phyloP scores from a whole-genome alignment of 345 rosid genomes.

The Gossypium herbaceum region DNA sequence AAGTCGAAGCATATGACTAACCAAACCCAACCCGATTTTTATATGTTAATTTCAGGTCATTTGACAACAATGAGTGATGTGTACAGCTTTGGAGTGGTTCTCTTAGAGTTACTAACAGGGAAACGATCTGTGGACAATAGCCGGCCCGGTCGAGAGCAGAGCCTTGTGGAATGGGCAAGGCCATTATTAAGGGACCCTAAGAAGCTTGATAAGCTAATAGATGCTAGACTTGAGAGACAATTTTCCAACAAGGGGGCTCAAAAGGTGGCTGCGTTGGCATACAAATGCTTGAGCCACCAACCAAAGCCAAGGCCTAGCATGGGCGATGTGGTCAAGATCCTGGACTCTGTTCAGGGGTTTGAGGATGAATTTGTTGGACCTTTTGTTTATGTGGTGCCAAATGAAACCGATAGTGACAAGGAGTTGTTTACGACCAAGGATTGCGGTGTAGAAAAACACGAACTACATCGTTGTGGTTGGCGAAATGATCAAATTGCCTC shows the following conservation, averaged over 20 bases:
- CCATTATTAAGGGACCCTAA: slow-evolving; percentile 50
- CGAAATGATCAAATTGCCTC: slow-evolving; percentile 28
- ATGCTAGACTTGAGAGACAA: slow-evolving; percentile 60
- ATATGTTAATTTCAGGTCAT: slow-evolving; percentile 49
- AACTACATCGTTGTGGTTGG: slow-evolving; percentile 4
- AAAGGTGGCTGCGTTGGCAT: slow-evolving; percentile 49
- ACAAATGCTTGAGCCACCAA: slow-evolving; percentile 58
- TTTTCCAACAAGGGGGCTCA: slow-evolving; percentile 49
- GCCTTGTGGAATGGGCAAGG: slow-evolving; percentile 61
- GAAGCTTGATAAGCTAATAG: slow-evolving; percentile 47
- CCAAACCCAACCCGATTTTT: background rate
- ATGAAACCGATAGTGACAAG: slow-evolving; percentile 22
- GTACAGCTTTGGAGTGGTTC: slow-evolving; percentile 71
- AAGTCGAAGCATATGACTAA: too few relatives aligned
- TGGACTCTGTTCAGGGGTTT: slow-evolving; percentile 60
- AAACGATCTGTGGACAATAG: slow-evolving; percentile 50
- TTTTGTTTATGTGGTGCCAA: slow-evolving; percentile 48
- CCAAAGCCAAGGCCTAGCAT: slow-evolving; percentile 67
- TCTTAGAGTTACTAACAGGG: slow-evolving; percentile 60
- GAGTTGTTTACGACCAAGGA: slow-evolving; percentile 14
- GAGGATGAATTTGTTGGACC: slow-evolving; percentile 31
- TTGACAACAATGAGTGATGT: slow-evolving; percentile 69
- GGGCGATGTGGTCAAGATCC: slow-evolving; percentile 50
- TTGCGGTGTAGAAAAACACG: slow-evolving; percentile 11
- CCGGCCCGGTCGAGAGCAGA: slow-evolving; percentile 44